Evolutionary conservation across 2,329 filamentous ascomycete species (phyloP), one percentile per base, ranked within the genome.

Genomic region (Pleoardoris graminearum): DNA sequence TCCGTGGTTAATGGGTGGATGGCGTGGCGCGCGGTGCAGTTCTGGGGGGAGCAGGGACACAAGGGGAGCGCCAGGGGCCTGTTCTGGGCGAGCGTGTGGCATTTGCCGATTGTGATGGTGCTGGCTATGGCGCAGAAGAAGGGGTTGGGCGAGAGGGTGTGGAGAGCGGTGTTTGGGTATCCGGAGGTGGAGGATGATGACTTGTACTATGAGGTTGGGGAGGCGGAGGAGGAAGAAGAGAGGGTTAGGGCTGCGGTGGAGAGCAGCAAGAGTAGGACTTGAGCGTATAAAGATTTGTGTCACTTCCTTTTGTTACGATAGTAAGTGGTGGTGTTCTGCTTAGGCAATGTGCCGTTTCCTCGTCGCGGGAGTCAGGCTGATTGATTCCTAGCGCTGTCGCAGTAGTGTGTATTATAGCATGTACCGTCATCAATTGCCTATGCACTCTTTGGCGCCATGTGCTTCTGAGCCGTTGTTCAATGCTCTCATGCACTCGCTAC

Each of bases 71-170:
- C 94, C 2, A 83, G 91, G 50, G 87, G 88, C 0, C 74, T 99
- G 47, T 99, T 99, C 74, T 99, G 94, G 94, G 92, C 94, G 1
- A 96, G 91, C 71, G 91, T 99, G 8, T 97, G 93, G 94, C 92
- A 97, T 76, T 74, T 99, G 42, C 94, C 94, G 0, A 88, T 88
- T 22, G 82, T 97, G 36, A 85, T 99, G 80, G 91, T 97, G 41
- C 78, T 97, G 55, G 93, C 91, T 2, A 87, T 97, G 74, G 83
- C 89, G 50, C 90, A 96, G 75, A 99, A 99, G 82, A 96, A 91
- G 77, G 93, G 92, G 2, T 47, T 73, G n/a, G 65, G 59, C 5
- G 69, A 72, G 50, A 60, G 69, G 16, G 38, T 73, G 4, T 72
- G 64, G 32, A 57, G 65, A 35, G 65, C 63, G 36, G 23, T 72